Percentiles rank a stretch among this genome's conserved stretches.
Evolutionary conservation across 805 yeast species (phyloP).

Genomic region (Starmerella kuoi): DNA sequence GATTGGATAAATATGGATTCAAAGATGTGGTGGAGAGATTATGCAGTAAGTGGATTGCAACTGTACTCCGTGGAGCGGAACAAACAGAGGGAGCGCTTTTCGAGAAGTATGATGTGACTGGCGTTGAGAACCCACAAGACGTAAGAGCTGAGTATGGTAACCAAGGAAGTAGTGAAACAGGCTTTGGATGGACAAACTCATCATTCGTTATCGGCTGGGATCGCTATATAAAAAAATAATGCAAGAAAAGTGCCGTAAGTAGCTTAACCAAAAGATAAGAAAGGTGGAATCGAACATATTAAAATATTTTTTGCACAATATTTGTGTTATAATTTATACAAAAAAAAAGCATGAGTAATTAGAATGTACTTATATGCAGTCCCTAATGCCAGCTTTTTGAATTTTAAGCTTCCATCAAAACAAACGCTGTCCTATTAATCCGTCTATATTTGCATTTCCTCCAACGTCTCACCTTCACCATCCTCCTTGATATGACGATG

Average conservation of each 20-base stretch:
- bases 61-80: conserved; percentile 70
- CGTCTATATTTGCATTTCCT: conserved; percentile 11
- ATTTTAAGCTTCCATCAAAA: no score
- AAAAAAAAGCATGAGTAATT: no score
- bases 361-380: no score
- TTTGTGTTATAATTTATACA: no score
- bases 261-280: no score
- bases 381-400: no score
- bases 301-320: no score
- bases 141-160: conserved; percentile 96
- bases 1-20: conserved; percentile 62
- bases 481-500: conserved; percentile 36
- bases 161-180: conserved; percentile 94
- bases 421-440: no score
- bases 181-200: conserved; percentile 97
- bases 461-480: conserved; percentile 14
- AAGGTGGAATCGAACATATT: no score
- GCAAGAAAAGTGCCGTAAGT: no score
- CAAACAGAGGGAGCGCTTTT: conserved; percentile 90
- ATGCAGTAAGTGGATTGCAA: conserved; percentile 75
- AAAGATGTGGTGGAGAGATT: conserved; percentile 52
- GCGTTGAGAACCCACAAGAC: conserved; percentile 70
- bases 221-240: conserved; percentile 1
- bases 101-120: conserved; percentile 85
- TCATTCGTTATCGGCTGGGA: conserved; percentile 36